Conservation (phyloP, 352 stramenopile species). For the Phytophthora pseudosyringae region DNA sequence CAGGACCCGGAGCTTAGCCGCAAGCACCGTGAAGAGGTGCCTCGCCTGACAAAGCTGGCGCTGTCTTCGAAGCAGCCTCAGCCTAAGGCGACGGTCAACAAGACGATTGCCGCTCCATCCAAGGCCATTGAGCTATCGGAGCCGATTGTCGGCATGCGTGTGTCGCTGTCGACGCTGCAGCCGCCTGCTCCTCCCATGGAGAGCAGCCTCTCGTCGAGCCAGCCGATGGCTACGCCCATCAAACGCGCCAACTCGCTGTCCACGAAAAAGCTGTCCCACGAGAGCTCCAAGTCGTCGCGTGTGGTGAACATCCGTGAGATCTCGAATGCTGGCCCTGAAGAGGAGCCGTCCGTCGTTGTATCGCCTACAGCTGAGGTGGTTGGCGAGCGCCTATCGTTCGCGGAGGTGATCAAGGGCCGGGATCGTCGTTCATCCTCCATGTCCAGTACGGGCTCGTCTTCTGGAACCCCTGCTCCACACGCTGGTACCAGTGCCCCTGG, state of each 20-base stretch:
- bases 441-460: constrained; percentile 44
- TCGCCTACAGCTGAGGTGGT: constrained; percentile 44
- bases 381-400: constrained; percentile 55
- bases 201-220: constrained; percentile 18
- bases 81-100: constrained; percentile 48
- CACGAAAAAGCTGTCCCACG: constrained; percentile 61
- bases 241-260: constrained; percentile 66
- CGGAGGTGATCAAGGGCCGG: constrained; percentile 54
- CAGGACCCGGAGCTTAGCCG: constrained; percentile 87
- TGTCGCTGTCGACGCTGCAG: constrained; percentile 58
- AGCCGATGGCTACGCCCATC: constrained; percentile 51
- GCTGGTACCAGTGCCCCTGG: constrained; percentile 26
- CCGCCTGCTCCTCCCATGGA: constrained; percentile 46
- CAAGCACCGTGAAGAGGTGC: constrained; percentile 87
- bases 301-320: constrained; percentile 84
- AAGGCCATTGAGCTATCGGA: constrained; percentile 57
- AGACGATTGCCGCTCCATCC: constrained; percentile 40
- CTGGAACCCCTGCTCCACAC: constrained; percentile 28
- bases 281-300: constrained; percentile 64
- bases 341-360: constrained; percentile 37
- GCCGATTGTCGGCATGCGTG: constrained; percentile 44
- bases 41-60: constrained; percentile 81
- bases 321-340: constrained; percentile 37
- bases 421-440: constrained; percentile 54
- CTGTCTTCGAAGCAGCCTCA: constrained; percentile 73